These are phyloP conservation scores for Elsinoe arachidis DNA, from an alignment of 2,329 filamentous ascomycete species.

Conservation along the genomic window DNA sequence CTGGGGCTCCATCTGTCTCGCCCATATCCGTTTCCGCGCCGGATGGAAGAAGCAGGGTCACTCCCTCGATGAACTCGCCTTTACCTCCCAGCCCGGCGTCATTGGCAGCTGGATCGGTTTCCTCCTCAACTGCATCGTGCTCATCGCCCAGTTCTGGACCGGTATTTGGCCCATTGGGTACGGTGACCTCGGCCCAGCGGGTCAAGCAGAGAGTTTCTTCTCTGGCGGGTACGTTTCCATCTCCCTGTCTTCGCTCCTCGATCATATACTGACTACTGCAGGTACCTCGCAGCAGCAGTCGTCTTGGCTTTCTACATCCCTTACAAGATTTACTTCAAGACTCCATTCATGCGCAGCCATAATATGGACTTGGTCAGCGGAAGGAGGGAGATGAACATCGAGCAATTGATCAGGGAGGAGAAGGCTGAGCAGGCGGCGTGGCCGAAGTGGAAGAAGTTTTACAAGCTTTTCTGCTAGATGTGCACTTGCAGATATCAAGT, in stretches of 20 bases:
- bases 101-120: constrained; percentile 56
- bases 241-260: constrained; percentile 10
- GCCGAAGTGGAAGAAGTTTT: constrained; percentile 12
- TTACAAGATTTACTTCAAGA: constrained; percentile 25
- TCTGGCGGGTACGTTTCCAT: constrained; percentile 9
- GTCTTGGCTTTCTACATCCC: constrained; percentile 26
- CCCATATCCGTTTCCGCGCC: constrained; percentile 79
- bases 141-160: constrained; percentile 38
- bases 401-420: constrained; percentile 11
- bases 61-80: constrained; percentile 56
- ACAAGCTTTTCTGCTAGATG: constrained; percentile 14
- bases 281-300: constrained; percentile 28
- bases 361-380: constrained; percentile 13
- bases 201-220: constrained; percentile 23
- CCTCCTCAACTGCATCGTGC: constrained; percentile 44
- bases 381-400: constrained; percentile 11
- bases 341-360: constrained; percentile 13
- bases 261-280: constrained; percentile 8
- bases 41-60: constrained; percentile 67
- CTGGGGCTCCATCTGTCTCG: constrained; percentile 77
- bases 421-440: constrained; percentile 11
- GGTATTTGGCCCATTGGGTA: constrained; percentile 20
- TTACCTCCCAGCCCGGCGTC: constrained; percentile 51
- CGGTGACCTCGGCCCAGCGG: constrained; percentile 14
- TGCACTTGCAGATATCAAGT: no score